Base-by-base conservation (phyloP, 2,329 filamentous ascomycete species). In the Fusarium odoratissimum region DNA sequence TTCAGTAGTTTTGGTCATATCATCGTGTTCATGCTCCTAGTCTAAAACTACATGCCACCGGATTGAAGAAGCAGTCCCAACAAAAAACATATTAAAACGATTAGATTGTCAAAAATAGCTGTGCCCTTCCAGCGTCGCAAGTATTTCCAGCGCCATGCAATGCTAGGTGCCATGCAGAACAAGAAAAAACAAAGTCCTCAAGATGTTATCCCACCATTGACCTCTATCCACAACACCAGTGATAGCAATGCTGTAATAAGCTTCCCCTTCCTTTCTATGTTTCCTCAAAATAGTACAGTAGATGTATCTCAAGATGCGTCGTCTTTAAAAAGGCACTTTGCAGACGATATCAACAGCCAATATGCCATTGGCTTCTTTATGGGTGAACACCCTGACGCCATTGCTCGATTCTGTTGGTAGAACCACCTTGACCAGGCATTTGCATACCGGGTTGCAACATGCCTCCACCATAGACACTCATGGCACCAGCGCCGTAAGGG, bases 381-480 rank as follows among this genome's bases (percentile, higher is more conserved):
- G 80, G 81, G 62, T 78, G 77, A 23, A 85, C 80, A 54, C 83
- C 78, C 59, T 84, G 83, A 46, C 84, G 79, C 84, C 84, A 85
- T 60, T 82, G 80, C 66, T 85, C 83, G 11, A 84, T 82, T 40
- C 81, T 79, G 52, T 83, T 82, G 69, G 79, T 70, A 6, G 79
- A 76, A 30, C 67, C 77, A 12, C 64, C 77, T n/a, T 74, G 76
- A 17, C 75, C 67, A 11, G 75, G 75, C 77, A 79, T 77, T 55
- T 69, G 76, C 73, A 80, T 78, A 30, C 73, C 74, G 8, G 74
- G 75, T 46, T 77, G 74, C 64, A 79, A 71, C 72, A 78, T 75
- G 25, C 73, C 72, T 6, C 75, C 75, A n/a, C 76, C 78, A 31
- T 82, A 82, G 55, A 79, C 62, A 48, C 69, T 69, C 72, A 76